phyloP scores from a whole-genome alignment of 2,329 filamentous ascomycete genomes.

The Fusarium lateritium region DNA sequence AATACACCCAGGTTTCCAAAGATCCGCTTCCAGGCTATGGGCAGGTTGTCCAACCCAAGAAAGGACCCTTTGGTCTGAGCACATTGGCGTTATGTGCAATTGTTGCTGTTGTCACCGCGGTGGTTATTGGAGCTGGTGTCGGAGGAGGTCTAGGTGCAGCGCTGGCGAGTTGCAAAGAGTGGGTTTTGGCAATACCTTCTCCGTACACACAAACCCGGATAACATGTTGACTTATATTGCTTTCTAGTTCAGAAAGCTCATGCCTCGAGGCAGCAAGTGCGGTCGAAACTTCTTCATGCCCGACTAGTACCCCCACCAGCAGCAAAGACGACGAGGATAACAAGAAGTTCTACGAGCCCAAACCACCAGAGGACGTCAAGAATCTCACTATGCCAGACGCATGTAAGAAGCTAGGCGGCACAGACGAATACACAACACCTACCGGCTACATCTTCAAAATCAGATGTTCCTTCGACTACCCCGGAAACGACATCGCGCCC shows the following conservation, averaged over 20 bases:
- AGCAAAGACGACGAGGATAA: neutral
- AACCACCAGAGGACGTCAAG: neutral
- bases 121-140: constrained; percentile 15
- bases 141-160: constrained; percentile 35
- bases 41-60: neutral
- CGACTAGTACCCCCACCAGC: neutral
- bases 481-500: constrained; percentile 8
- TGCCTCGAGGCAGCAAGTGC: neutral
- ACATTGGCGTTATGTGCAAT: constrained; percentile 1
- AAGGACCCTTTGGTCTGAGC: constrained; percentile 10
- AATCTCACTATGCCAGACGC: constrained; percentile 11
- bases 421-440: neutral
- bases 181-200: neutral
- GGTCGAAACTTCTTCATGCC: neutral
- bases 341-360: neutral
- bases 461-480: constrained; percentile 8
- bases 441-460: constrained; percentile 11
- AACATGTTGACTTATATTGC: no score
- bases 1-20: neutral
- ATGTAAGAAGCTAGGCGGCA: neutral
- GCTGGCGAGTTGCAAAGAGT: constrained; percentile 21
- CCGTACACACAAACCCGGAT: no score
- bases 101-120: constrained; percentile 7
- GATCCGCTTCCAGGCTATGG: neutral
- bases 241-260: no score